A percentile compares a stretch with the other conserved stretches of the same genome.
phyloP scores from a whole-genome alignment of 2,329 filamentous ascomycete species.

The Hymenoscyphus scutula region DNA sequence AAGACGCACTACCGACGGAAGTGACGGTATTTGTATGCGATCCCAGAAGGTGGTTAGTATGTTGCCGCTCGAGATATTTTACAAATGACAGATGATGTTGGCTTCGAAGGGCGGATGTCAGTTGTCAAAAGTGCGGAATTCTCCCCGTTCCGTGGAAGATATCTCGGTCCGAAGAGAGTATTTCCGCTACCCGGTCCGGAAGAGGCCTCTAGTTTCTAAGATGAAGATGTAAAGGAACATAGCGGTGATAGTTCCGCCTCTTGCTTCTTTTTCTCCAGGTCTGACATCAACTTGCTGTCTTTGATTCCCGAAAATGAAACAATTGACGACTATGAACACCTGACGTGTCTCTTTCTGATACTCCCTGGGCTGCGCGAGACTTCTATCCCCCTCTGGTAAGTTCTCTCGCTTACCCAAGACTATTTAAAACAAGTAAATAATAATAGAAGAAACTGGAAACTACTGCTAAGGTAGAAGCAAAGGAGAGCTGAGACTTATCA shows the following conservation, averaged over 20 bases:
- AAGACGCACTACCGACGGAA: neutral
- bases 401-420: neutral
- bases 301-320: too few species aligned
- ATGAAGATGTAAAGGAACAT: neutral
- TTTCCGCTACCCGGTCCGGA: neutral
- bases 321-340: too few species aligned
- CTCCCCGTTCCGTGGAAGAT: neutral
- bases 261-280: too few species aligned
- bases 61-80: too few species aligned
- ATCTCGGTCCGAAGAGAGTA: neutral
- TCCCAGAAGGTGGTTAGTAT: neutral
- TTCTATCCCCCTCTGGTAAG: too few species aligned
- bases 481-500: too few species aligned
- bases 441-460: too few species aligned
- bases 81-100: too few species aligned
- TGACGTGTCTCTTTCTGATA: too few species aligned
- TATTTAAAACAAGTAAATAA: neutral
- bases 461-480: too few species aligned
- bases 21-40: neutral
- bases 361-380: too few species aligned
- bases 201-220: neutral
- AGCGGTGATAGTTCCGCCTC: neutral
- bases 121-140: neutral
- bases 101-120: neutral
- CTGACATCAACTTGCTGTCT: too few species aligned